Evolutionary conservation across 352 stramenopile species (phyloP).

Genomic region (Thalassiosira hispida): DNA sequence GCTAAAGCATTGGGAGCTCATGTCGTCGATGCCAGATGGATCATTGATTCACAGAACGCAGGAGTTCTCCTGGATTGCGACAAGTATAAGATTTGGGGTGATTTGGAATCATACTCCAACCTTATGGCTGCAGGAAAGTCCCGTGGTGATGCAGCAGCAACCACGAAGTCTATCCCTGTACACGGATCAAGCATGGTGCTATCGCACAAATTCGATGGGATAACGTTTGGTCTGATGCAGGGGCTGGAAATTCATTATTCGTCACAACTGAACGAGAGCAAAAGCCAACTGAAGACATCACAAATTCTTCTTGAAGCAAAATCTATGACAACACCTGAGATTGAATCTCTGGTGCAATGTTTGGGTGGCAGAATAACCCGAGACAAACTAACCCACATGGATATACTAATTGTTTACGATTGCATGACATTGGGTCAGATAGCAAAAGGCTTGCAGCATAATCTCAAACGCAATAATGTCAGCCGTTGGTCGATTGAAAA

Average conservation of each 20-base stretch:
- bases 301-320: constrained; percentile 1
- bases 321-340: constrained; percentile 8
- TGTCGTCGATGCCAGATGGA: constrained; percentile 35
- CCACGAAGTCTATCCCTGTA: neutral
- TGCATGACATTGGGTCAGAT: constrained; percentile 23
- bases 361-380: constrained; percentile 21
- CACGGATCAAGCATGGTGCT: neutral
- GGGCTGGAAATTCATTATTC: neutral
- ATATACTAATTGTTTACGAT: constrained; percentile 25
- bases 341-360: constrained; percentile 20
- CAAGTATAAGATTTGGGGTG: constrained; percentile 22
- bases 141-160: neutral
- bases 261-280: neutral
- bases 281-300: neutral
- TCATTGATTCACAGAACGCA: constrained; percentile 37
- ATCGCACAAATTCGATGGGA: constrained; percentile 15
- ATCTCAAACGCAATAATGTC: neutral
- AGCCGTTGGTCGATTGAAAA: constrained; percentile 18
- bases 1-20: constrained; percentile 25
- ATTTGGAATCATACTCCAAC: constrained; percentile 32
- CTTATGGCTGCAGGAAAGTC: constrained; percentile 9
- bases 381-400: constrained; percentile 15
- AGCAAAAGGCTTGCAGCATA: neutral
- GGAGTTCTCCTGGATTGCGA: constrained; percentile 24
- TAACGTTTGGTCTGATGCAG: constrained; percentile 6